Evolutionary conservation across 192 early-diverging fungal species (phyloP), one percentile per base, ranked within the genome.

Genomic region (Chytriomyces sp.): DNA sequence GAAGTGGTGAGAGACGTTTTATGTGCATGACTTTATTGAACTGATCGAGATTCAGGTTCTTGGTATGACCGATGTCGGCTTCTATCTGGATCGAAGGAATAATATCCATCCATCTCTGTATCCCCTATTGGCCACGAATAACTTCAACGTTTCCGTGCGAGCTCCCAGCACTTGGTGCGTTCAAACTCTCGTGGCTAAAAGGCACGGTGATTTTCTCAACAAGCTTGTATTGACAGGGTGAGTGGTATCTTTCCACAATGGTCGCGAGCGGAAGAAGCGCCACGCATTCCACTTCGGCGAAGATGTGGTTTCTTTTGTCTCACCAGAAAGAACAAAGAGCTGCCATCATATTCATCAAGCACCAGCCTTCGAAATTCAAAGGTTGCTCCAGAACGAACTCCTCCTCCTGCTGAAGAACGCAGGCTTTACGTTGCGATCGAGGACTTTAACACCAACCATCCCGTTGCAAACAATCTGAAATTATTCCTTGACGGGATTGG

Each of bases 261-360:
- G 68, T 10, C 48, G 0, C 68, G 68, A 23, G 68, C 68, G 20
- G 68, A 69, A 69, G 65, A 46, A 45, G 46, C 23, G 26, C 28
- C 13, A 47, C 49, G 26, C 6, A n/a, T 69, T 10, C 68, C 18
- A 67, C 65, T n/a, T 45, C 9, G 16, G 9, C 18, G 62, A 64
- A 64, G 26, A 26, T 64, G 20, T 4, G 53, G 20, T 59, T 35
- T 35, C 28, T 35, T 35, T 35, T 2, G 28, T 35, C 0, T 35
- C 28, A 35, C 0, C 0, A 35, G 28, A 35, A 35, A 0, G 28
- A 35, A 35, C 28, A 2, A 35, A 35, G 28, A 35, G 28, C 28
- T 35, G 28, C 28, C 28, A 35, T 35, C 28, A 35, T 35, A 35
- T 35, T 0, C 28, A 35, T 35, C 28, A 35, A 35, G 28, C 28